phyloP scores from a whole-genome alignment of 257 asterid genomes.

The Solanum piurae region DNA sequence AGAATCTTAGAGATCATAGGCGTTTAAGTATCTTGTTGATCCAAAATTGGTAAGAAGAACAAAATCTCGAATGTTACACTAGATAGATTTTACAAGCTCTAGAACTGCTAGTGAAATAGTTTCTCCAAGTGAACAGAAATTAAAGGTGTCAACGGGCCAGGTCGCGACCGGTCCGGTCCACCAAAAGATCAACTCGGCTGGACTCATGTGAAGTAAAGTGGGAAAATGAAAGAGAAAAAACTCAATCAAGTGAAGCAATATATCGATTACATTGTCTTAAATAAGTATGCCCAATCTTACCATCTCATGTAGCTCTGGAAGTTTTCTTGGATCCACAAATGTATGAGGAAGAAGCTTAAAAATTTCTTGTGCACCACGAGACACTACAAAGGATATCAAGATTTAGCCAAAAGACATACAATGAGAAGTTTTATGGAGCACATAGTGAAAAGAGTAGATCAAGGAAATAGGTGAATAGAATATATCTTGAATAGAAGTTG shows the following conservation, averaged over 20 bases:
- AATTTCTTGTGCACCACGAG: slow-evolving; percentile 86
- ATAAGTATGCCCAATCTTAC: slow-evolving; percentile 20
- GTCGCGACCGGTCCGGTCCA: background rate
- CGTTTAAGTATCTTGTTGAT: background rate
- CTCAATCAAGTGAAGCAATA: background rate
- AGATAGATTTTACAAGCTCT: background rate
- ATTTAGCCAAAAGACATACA: background rate
- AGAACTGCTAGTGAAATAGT: background rate
- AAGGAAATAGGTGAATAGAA: background rate
- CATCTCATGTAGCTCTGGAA: slow-evolving; percentile 55
- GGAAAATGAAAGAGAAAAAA: background rate
- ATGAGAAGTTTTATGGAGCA: background rate
- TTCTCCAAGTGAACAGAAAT: background rate
- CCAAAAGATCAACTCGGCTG: background rate
- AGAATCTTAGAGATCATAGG: background rate
- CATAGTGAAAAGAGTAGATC: background rate
- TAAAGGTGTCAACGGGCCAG: background rate
- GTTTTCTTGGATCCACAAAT: slow-evolving; percentile 58
- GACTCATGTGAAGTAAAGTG: background rate
- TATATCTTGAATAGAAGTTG: background rate
- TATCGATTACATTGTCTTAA: background rate
- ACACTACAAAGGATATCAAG: slow-evolving; percentile 33
- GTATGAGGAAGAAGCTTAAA: slow-evolving; percentile 94
- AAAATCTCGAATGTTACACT: background rate
- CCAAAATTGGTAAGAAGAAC: background rate